Percentiles rank a stretch among this genome's conserved stretches.
Conservation (phyloP, 2,329 filamentous ascomycete species). For the Blastomyces parvus region DNA sequence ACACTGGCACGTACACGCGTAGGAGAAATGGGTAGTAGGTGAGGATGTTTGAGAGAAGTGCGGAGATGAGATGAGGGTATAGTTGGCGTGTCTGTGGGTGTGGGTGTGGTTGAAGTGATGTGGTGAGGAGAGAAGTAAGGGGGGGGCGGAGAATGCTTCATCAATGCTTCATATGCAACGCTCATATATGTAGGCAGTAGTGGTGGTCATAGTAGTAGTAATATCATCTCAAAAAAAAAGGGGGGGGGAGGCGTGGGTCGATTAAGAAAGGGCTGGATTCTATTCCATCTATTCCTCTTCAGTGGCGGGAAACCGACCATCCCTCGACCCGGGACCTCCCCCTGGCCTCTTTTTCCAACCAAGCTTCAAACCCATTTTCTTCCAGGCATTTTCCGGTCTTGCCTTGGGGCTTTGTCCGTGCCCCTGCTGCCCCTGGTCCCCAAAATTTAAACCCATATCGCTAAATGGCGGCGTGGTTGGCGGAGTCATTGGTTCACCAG, state of each 20-base stretch:
- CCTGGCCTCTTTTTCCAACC: slow-evolving; percentile 33
- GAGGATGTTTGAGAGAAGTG: background rate
- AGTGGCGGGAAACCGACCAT: slow-evolving; percentile 20
- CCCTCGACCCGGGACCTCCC: slow-evolving; percentile 17
- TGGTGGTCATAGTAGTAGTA: background rate
- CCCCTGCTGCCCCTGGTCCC: slow-evolving; percentile 19
- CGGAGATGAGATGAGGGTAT: background rate
- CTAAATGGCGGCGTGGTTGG: slow-evolving; percentile 43
- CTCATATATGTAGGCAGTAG: background rate
- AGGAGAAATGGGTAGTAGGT: too few species aligned
- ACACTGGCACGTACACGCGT: background rate
- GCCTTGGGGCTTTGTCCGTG: slow-evolving; percentile 29
- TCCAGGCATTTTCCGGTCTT: slow-evolving; percentile 42
- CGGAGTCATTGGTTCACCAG: slow-evolving; percentile 41
- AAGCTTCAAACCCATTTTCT: slow-evolving; percentile 45
- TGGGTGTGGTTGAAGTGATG: background rate
- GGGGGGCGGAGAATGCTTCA: background rate
- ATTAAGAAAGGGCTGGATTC: slow-evolving; percentile 8
- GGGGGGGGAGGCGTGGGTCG: background rate
- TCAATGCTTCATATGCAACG: background rate
- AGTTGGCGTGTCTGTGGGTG: background rate
- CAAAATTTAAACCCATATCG: slow-evolving; percentile 24
- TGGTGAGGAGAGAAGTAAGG: background rate
- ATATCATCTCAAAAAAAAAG: background rate
- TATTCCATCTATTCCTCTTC: slow-evolving; percentile 17